These are phyloP conservation scores for Populus hybrid DNA, from an alignment of 441 rosid genomes.

Conservation along the genomic window DNA sequence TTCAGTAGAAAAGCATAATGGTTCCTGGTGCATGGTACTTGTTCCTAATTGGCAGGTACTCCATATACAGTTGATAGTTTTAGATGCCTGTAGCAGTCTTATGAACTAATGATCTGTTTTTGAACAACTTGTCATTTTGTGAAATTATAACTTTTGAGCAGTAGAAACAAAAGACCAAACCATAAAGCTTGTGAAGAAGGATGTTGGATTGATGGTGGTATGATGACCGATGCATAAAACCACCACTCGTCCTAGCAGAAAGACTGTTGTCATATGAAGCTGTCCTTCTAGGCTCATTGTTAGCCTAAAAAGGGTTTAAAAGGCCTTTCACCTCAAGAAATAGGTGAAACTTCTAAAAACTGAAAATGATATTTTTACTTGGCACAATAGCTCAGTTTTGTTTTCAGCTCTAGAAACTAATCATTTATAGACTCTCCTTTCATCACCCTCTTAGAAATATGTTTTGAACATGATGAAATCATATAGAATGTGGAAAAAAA, in stretches of 20 bases:
- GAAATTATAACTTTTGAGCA: not conserved
- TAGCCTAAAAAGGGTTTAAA: not conserved
- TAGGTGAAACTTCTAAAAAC: not conserved
- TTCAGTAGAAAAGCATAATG: not conserved
- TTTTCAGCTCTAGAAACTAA: not conserved
- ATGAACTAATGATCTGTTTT: not conserved
- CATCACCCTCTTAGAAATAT: not conserved
- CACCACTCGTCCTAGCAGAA: not conserved
- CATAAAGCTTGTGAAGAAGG: not conserved
- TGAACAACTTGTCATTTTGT: not conserved
- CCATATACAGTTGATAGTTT: not conserved
- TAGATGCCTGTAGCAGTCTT: not conserved
- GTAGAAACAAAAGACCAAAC: not conserved
- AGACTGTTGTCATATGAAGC: not conserved
- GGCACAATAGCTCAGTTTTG: not conserved
- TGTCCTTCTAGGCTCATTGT: not conserved
- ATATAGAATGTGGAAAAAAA: not conserved
- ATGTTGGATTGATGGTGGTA: not conserved
- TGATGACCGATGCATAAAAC: not conserved
- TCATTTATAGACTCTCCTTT: not conserved
- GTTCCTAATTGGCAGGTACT: not conserved
- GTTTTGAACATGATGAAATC: too few species aligned
- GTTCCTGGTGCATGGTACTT: not conserved
- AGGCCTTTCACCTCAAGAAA: not conserved
- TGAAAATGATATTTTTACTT: not conserved